Evolutionary conservation across 164 flowering plant genomes (phyloP).

Genomic region (Sextonia rubra): DNA sequence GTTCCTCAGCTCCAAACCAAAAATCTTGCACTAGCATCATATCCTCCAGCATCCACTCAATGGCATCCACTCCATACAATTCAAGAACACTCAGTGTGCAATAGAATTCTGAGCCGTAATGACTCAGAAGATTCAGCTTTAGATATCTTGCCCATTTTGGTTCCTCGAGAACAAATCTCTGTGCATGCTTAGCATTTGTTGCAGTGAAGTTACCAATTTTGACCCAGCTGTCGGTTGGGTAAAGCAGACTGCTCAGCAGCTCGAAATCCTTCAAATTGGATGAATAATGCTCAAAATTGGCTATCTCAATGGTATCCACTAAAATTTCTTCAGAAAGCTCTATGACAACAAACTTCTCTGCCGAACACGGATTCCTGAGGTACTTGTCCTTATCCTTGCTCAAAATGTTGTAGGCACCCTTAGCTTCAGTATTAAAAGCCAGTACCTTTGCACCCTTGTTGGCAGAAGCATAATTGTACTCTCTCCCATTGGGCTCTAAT

Average conservation of each 20-base stretch:
- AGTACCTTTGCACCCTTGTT: conserved; percentile 95
- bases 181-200: conserved; percentile 74
- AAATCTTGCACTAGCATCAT: conserved; percentile 60
- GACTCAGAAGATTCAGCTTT: conserved; percentile 69
- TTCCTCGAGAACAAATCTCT: conserved; percentile 68
- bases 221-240: conserved; percentile 82
- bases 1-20: conserved; percentile 31
- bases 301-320: conserved; percentile 76
- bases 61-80: conserved; percentile 93
- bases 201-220: conserved; percentile 81
- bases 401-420: conserved; percentile 81
- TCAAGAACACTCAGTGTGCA: conserved; percentile 83
- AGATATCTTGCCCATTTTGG: conserved; percentile 94
- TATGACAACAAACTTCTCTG: conserved; percentile 77
- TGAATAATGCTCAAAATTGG: conserved; percentile 92
- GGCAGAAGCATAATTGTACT: conserved; percentile 89
- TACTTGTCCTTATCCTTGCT: conserved; percentile 90
- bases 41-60: conserved; percentile 95
- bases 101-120: conserved; percentile 90
- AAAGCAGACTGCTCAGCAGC: conserved; percentile 73
- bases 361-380: conserved; percentile 93
- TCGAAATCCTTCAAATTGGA: conserved; percentile 86
- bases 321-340: conserved; percentile 97
- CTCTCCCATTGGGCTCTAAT: conserved; percentile 79
- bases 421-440: conserved; percentile 84